Evolutionary conservation across 2,329 filamentous ascomycete species (phyloP).

Genomic region (Fusarium sp.): DNA sequence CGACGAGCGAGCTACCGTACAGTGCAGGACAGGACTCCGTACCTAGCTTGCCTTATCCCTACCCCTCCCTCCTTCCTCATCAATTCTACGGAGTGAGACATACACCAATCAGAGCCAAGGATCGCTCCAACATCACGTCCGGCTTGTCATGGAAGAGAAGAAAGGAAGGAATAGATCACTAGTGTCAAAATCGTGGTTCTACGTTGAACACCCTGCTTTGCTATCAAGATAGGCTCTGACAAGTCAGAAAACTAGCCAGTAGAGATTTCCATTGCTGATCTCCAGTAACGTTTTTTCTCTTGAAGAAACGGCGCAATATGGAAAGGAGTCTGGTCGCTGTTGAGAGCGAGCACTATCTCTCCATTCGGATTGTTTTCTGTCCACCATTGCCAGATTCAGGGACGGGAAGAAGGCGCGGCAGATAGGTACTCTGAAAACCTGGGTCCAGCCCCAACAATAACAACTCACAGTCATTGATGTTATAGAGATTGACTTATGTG

Average conservation of each 20-base stretch:
- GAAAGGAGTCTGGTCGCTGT: neutral
- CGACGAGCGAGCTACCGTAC: neutral
- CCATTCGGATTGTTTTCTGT: neutral
- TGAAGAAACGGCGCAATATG: neutral
- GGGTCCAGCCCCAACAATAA: neutral
- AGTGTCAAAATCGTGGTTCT: neutral
- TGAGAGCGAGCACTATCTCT: neutral
- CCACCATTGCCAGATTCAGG: neutral
- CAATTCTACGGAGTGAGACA: neutral
- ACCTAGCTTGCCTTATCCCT: constrained; percentile 1
- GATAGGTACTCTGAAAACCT: neutral
- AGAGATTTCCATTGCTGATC: neutral
- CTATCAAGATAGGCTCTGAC: neutral
- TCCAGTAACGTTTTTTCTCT: neutral
- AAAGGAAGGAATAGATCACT: neutral
- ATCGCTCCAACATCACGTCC: neutral
- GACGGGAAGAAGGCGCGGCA: neutral
- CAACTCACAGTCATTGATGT: neutral
- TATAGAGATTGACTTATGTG: neutral
- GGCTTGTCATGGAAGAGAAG: neutral
- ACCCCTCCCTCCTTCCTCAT: constrained; percentile 9
- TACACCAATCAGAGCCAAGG: constrained; percentile 2
- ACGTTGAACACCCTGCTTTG: neutral
- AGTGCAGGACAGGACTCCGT: neutral
- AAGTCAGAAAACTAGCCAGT: neutral